phyloP scores from a whole-genome alignment of 495 filamentous ascomycete species.

The Trichodelitschia bisporula region DNA sequence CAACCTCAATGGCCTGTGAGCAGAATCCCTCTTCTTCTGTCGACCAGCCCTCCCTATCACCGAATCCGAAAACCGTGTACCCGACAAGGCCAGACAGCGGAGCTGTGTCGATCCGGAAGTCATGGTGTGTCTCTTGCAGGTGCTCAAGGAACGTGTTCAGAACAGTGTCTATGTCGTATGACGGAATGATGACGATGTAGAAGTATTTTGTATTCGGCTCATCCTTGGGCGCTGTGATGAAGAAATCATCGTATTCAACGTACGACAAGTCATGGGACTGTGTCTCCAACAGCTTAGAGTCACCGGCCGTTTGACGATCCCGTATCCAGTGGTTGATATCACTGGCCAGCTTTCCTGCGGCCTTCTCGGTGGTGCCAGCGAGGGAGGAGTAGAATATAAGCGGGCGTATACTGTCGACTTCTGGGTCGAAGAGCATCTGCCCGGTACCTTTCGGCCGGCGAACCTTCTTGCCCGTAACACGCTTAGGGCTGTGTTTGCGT shows the following conservation, averaged over 20 bases:
- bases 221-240: constrained; percentile 29
- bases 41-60: constrained; percentile 76
- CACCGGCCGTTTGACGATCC: neutral
- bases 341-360: constrained; percentile 30
- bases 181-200: constrained; percentile 63
- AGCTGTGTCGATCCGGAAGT: constrained; percentile 84
- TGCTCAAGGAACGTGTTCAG: constrained; percentile 62
- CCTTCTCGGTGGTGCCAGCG: constrained; percentile 51
- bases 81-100: constrained; percentile 52
- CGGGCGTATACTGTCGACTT: constrained; percentile 32
- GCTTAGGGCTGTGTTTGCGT: neutral
- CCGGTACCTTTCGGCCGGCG: neutral
- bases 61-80: constrained; percentile 84
- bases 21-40: constrained; percentile 79
- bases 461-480: neutral
- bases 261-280: constrained; percentile 58
- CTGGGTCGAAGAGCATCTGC: constrained; percentile 8
- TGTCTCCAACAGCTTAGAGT: constrained; percentile 21
- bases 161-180: constrained; percentile 80
- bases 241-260: constrained; percentile 79
- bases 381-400: constrained; percentile 75
- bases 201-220: constrained; percentile 36
- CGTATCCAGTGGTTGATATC: constrained; percentile 20
- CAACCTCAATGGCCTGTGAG: constrained; percentile 64
- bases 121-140: constrained; percentile 73